Conservation (phyloP, 805 yeast species). For the Kluyveromyces wickerhamii region DNA sequence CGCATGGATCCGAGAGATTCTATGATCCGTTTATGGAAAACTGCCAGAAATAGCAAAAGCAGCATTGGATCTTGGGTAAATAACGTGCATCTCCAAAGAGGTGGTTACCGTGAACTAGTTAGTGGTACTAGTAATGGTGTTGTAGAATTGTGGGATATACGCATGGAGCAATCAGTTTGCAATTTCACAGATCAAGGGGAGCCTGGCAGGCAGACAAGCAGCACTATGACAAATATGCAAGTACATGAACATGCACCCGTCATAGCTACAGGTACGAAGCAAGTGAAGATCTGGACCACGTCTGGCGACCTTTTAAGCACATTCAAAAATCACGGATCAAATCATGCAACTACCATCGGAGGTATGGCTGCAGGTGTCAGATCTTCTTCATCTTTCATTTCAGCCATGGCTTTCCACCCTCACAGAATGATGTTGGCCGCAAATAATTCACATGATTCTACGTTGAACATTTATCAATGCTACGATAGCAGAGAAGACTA, state of each 20-base stretch:
- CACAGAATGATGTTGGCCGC: slow-evolving; percentile 92
- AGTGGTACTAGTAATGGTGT: slow-evolving; percentile 78
- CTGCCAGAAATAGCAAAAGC: slow-evolving; percentile 28
- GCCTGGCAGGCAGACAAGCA: slow-evolving; percentile 12
- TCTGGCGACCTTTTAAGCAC: slow-evolving; percentile 65
- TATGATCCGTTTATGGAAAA: slow-evolving; percentile 76
- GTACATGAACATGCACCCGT: slow-evolving; percentile 97
- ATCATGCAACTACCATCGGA: slow-evolving; percentile 22
- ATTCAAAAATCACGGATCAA: slow-evolving; percentile 35
- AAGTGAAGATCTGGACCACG: slow-evolving; percentile 77
- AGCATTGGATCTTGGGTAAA: slow-evolving; percentile 49
- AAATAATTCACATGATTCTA: slow-evolving; percentile 69
- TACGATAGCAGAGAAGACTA: slow-evolving; percentile 24
- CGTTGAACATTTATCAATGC: slow-evolving; percentile 55
- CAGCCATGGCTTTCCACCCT: slow-evolving; percentile 76
- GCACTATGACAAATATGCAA: slow-evolving; percentile 55
- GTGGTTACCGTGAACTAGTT: slow-evolving; percentile 84
- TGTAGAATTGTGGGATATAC: slow-evolving; percentile 85
- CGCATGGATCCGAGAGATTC: slow-evolving; percentile 78
- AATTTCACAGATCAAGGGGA: slow-evolving; percentile 47
- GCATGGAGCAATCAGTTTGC: slow-evolving; percentile 62
- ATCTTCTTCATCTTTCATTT: slow-evolving; percentile 40
- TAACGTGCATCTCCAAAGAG: slow-evolving; percentile 91
- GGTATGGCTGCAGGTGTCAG: slow-evolving; percentile 28
- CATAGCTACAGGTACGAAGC: slow-evolving; percentile 78